phyloP scores from a whole-genome alignment of 108 stramenopile species.

The Asterionellopsis glacialis region DNA sequence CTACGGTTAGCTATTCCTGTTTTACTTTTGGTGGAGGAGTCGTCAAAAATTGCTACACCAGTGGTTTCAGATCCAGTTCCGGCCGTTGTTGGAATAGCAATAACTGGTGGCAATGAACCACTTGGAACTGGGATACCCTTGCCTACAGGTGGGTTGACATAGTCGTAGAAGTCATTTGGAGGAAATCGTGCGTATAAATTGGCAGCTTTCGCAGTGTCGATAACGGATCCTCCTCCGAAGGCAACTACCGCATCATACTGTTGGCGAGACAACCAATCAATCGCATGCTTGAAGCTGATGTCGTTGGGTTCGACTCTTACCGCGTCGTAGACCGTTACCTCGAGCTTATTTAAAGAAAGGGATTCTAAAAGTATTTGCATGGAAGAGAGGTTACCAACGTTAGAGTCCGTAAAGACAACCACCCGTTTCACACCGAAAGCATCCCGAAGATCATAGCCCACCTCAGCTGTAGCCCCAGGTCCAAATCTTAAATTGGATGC shows the following conservation, averaged over 20 bases:
- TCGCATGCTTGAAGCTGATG: slow-evolving; percentile 38
- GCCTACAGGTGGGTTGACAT: slow-evolving; percentile 52
- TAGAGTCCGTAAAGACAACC: slow-evolving; percentile 35
- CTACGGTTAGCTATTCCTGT: slow-evolving; percentile 45
- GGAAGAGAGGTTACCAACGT: slow-evolving; percentile 19
- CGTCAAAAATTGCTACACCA: slow-evolving; percentile 55
- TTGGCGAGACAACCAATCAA: slow-evolving; percentile 29
- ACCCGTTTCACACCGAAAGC: slow-evolving; percentile 24
- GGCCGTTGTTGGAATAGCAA: slow-evolving; percentile 61
- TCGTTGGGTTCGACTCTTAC: slow-evolving; percentile 48
- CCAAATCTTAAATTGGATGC: slow-evolving; percentile 45
- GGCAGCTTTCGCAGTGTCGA: slow-evolving; percentile 65
- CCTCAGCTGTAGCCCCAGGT: slow-evolving; percentile 35
- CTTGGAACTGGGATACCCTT: slow-evolving; percentile 37
- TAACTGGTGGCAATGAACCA: slow-evolving; percentile 29
- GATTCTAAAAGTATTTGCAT: slow-evolving; percentile 32
- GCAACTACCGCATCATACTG: slow-evolving; percentile 49
- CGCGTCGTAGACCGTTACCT: slow-evolving; percentile 25
- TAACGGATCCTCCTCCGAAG: slow-evolving; percentile 57
- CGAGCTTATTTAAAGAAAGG: slow-evolving; percentile 22
- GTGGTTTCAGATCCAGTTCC: slow-evolving; percentile 64
- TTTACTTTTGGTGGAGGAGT: slow-evolving; percentile 43
- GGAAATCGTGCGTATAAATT: slow-evolving; percentile 37
- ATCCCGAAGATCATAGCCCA: slow-evolving; percentile 34
- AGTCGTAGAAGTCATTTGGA: slow-evolving; percentile 43